Conservation (phyloP, 148 eudicot genomes). For the Heliamphora exappendiculata region DNA sequence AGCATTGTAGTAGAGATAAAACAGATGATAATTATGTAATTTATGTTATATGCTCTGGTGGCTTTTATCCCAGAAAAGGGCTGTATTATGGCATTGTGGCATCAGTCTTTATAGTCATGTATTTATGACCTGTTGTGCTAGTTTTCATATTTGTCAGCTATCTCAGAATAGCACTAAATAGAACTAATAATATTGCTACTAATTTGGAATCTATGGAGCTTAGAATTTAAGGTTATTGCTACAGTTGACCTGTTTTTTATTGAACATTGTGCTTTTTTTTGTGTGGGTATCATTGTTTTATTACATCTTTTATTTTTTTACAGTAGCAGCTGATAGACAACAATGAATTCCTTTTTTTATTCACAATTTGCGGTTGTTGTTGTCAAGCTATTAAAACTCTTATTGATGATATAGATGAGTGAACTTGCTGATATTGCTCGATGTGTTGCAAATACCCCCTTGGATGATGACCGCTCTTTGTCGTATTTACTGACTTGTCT, state of each 20-base stretch:
- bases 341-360: not conserved
- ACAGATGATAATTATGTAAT: not conserved
- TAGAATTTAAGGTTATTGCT: not conserved
- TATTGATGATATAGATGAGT: conserved; percentile 57
- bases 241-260: not conserved
- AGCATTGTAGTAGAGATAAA: not conserved
- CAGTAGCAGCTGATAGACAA: not conserved
- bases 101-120: not conserved
- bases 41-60: too few species aligned
- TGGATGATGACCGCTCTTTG: conserved; percentile 76
- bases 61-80: too few species aligned
- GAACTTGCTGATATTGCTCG: conserved; percentile 98
- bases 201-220: not conserved
- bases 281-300: not conserved
- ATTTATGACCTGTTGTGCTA: not conserved
- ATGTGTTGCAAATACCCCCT: conserved; percentile 73
- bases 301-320: not conserved
- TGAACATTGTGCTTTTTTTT: not conserved
- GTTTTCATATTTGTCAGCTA: not conserved
- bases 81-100: not conserved
- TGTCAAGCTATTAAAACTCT: conserved; percentile 10
- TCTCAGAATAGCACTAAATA: not conserved
- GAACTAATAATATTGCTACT: not conserved
- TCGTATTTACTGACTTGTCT: conserved; percentile 76
- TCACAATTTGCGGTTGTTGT: not conserved